phyloP scores from a whole-genome alignment of 73 alveolate species.

The Symbiodinium pilosum region DNA sequence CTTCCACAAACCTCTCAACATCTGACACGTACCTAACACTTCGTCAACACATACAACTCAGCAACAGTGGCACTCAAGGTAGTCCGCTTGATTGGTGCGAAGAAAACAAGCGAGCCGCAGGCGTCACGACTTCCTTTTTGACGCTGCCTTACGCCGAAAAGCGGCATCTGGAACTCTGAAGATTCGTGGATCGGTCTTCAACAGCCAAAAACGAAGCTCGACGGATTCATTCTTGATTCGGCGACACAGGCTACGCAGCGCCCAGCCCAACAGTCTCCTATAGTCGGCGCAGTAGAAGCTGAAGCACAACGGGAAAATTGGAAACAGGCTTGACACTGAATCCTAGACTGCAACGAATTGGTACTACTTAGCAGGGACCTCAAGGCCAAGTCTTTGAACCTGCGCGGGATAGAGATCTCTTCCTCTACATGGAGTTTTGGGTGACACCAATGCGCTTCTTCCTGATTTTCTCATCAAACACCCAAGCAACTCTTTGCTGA shows the following conservation, averaged over 20 bases:
- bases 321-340: slow-evolving; percentile 27
- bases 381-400: background rate
- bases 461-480: background rate
- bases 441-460: background rate
- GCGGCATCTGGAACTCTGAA: slow-evolving; percentile 6
- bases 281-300: background rate
- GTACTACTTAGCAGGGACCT: background rate
- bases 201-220: background rate
- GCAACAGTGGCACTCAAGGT: background rate
- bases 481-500: background rate
- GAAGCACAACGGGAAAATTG: slow-evolving; percentile 28
- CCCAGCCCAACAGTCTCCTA: background rate
- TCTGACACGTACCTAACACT: slow-evolving; percentile 23
- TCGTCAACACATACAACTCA: slow-evolving; percentile 28
- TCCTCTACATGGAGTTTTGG: background rate
- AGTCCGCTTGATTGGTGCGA: background rate
- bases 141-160: background rate
- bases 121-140: background rate
- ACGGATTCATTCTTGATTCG: background rate
- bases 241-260: background rate
- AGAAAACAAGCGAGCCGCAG: background rate
- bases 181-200: background rate
- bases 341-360: slow-evolving; percentile 36
- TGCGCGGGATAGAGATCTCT: background rate
- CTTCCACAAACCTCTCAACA: background rate